phyloP scores from a whole-genome alignment of 2,329 filamentous ascomycete species.

The Fusarium secorum region DNA sequence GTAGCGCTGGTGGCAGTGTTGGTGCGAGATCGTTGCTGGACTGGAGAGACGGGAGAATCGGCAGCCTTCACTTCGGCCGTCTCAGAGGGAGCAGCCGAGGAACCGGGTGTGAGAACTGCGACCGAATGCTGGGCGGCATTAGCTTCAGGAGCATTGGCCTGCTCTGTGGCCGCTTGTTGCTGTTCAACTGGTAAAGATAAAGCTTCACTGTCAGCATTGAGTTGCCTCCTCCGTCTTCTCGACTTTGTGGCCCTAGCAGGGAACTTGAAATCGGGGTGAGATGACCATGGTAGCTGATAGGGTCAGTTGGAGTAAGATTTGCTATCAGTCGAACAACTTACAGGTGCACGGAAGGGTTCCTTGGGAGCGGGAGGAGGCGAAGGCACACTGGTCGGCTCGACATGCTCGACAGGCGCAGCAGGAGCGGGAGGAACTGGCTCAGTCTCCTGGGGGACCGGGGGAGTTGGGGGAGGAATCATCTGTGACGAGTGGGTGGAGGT shows the following conservation, averaged over 20 bases:
- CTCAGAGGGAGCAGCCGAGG: slow-evolving; percentile 29
- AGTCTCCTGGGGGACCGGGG: slow-evolving; percentile 54
- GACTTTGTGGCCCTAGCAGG: slow-evolving; percentile 51
- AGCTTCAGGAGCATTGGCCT: slow-evolving; percentile 31
- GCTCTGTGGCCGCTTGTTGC: slow-evolving; percentile 46
- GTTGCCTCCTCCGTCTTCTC: slow-evolving; percentile 54
- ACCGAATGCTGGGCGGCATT: slow-evolving; percentile 23
- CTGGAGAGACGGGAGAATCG: slow-evolving; percentile 47
- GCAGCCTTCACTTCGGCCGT: slow-evolving; percentile 41
- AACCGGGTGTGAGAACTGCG: slow-evolving; percentile 23
- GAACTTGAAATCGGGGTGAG: slow-evolving; percentile 59
- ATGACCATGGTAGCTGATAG: slow-evolving; percentile 65
- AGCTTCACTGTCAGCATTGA: slow-evolving; percentile 48
- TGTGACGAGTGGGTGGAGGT: slow-evolving; percentile 61
- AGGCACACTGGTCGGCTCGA: slow-evolving; percentile 36
- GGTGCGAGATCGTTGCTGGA: slow-evolving; percentile 37
- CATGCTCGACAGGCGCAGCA: slow-evolving; percentile 37
- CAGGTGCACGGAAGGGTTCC: slow-evolving; percentile 57
- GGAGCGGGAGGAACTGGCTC: slow-evolving; percentile 43
- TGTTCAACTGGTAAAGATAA: slow-evolving; percentile 55
- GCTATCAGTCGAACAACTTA: slow-evolving; percentile 44
- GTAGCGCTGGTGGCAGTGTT: slow-evolving; percentile 36
- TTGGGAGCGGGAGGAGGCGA: slow-evolving; percentile 37
- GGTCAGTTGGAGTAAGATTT: background rate
- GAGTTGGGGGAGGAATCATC: slow-evolving; percentile 54